Evolutionary conservation across 2,329 filamentous ascomycete species (phyloP).

Genomic region (Elsinoe arachidis): DNA sequence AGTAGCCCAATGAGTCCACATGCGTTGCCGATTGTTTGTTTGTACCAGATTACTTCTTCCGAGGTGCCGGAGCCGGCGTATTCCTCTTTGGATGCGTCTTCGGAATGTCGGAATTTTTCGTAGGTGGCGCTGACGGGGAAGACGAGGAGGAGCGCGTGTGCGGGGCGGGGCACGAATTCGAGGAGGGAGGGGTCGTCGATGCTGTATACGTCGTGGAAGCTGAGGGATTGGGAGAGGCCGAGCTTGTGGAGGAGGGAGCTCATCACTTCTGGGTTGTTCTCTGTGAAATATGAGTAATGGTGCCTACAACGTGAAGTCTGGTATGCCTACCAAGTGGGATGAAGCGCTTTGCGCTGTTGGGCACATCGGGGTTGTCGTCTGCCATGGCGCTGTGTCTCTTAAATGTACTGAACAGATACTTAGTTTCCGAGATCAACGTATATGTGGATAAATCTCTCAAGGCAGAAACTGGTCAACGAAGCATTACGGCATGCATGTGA

Average conservation of each 20-base stretch:
- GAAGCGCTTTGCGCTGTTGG: constrained; percentile 14
- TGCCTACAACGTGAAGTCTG: not conserved
- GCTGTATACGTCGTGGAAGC: constrained; percentile 85
- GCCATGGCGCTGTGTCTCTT: not conserved
- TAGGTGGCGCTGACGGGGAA: constrained; percentile 77
- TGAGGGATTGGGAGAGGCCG: constrained; percentile 66
- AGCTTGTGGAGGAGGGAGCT: constrained; percentile 72
- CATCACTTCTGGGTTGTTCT: constrained; percentile 83
- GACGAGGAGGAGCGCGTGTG: constrained; percentile 80
- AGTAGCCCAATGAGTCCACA: constrained; percentile 85
- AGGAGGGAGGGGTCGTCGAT: constrained; percentile 79
- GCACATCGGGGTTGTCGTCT: not conserved
- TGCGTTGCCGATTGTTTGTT: constrained; percentile 87
- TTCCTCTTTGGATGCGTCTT: constrained; percentile 56
- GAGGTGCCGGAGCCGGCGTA: constrained; percentile 59
- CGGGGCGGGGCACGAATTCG: constrained; percentile 78
- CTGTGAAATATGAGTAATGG: constrained; percentile 27
- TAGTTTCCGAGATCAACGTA: not conserved
- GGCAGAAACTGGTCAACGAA: too few relatives aligned
- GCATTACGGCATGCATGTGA: not conserved
- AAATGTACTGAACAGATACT: not conserved
- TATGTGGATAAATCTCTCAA: not conserved
- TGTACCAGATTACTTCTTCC: constrained; percentile 87
- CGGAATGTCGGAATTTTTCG: constrained; percentile 63
- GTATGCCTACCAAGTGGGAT: constrained; percentile 14